These are phyloP conservation scores for Phaeosphaeria sp. DNA, from an alignment of 2,329 filamentous ascomycete species.

Conservation along the genomic window DNA sequence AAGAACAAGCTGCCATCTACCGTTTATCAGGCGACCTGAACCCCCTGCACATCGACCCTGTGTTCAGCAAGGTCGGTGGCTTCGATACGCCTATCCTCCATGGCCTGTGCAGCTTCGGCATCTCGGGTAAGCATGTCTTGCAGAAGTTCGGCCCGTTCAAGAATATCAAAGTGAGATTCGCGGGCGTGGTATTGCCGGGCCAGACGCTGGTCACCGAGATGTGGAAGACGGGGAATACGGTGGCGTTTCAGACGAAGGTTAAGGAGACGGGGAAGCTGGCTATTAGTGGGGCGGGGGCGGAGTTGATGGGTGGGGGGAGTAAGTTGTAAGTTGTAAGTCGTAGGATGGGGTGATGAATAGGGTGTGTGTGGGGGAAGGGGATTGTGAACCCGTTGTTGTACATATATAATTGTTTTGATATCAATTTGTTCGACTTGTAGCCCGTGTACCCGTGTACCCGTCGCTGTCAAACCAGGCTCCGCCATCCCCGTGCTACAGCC, in stretches of 20 bases:
- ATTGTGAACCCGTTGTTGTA: conserved; percentile 1
- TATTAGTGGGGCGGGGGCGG: conserved; percentile 80
- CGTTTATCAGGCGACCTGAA: conserved; percentile 94
- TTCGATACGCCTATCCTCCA: conserved; percentile 96
- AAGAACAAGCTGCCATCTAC: conserved; percentile 94
- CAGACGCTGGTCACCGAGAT: conserved; percentile 91
- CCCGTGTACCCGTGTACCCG: background rate
- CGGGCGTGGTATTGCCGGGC: conserved; percentile 82
- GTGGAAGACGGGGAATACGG: conserved; percentile 84
- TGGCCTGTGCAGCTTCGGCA: conserved; percentile 94
- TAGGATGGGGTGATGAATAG: background rate
- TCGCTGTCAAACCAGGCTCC: no score
- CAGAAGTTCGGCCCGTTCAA: conserved; percentile 82
- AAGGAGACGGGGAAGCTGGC: conserved; percentile 92
- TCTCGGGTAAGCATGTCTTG: conserved; percentile 89
- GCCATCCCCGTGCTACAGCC: no score
- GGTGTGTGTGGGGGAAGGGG: background rate
- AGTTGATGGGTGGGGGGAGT: conserved; percentile 65
- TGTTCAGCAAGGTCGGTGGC: conserved; percentile 92
- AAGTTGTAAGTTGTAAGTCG: conserved; percentile 47
- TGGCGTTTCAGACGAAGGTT: conserved; percentile 86
- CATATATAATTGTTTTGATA: conserved; percentile 11
- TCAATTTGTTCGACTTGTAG: background rate
- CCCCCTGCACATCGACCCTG: conserved; percentile 93
- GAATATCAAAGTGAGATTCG: conserved; percentile 93